A percentile compares a stretch with the other conserved stretches of the same genome.
These are phyloP conservation scores for Trichosporon sp. DNA, from an alignment of 1,284 basidiomycete genomes.

Conservation along the genomic window DNA sequence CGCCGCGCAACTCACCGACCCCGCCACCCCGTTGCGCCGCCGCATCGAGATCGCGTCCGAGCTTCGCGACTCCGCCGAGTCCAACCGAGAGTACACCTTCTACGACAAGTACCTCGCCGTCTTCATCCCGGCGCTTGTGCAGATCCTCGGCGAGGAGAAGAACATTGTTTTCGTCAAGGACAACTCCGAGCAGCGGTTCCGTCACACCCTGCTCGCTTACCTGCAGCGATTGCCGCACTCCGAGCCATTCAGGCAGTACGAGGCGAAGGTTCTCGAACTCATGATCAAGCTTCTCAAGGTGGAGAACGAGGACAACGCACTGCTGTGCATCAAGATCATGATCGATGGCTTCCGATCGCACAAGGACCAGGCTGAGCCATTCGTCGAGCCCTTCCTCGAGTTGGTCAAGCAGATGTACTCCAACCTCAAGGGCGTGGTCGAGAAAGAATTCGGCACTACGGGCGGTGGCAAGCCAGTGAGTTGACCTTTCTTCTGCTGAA, in stretches of 20 bases:
- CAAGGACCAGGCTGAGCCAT: constrained; percentile 67
- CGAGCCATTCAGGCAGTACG: constrained; percentile 69
- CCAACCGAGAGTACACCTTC: constrained; percentile 67
- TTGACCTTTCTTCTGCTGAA: neutral
- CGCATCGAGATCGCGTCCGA: constrained; percentile 57
- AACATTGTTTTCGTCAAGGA: constrained; percentile 68
- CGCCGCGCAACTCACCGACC: constrained; percentile 37
- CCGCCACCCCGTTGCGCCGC: constrained; percentile 20
- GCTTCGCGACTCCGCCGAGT: constrained; percentile 80
- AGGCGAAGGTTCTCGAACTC: constrained; percentile 62
- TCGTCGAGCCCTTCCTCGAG: constrained; percentile 72
- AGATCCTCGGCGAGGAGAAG: constrained; percentile 70
- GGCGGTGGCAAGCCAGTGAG: constrained; percentile 24
- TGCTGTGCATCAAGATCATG: constrained; percentile 84
- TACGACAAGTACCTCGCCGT: constrained; percentile 58
- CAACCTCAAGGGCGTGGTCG: constrained; percentile 69
- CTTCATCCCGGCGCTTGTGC: constrained; percentile 68
- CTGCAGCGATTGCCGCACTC: constrained; percentile 80
- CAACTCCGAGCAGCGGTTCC: constrained; percentile 70
- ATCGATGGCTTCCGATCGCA: constrained; percentile 59
- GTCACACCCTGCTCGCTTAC: constrained; percentile 78
- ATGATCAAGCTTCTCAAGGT: constrained; percentile 75
- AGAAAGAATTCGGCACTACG: constrained; percentile 59
- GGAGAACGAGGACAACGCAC: constrained; percentile 96
- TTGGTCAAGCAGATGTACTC: constrained; percentile 68